These are phyloP conservation scores for Usnea hakonensis DNA, from an alignment of 495 filamentous ascomycete genomes.

Conservation along the genomic window DNA sequence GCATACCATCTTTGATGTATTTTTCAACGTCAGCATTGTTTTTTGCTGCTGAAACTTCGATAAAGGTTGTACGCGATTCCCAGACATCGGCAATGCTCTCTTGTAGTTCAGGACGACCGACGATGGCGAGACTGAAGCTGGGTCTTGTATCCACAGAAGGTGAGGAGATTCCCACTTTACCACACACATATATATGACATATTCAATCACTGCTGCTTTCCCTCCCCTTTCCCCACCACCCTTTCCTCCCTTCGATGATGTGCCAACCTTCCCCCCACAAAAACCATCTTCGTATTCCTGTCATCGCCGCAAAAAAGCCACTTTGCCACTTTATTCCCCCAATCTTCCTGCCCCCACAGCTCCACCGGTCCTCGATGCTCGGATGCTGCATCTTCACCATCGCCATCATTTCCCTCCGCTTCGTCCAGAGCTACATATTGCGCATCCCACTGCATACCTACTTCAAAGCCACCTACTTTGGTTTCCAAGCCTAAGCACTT, in stretches of 20 bases:
- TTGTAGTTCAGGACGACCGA: slow-evolving; percentile 29
- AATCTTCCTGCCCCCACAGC: slow-evolving; percentile 77
- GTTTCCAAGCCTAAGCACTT: slow-evolving; percentile 61
- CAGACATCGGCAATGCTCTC: slow-evolving; percentile 24
- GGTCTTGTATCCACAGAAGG: no score
- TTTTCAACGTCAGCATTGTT: slow-evolving; percentile 29
- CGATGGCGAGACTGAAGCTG: slow-evolving; percentile 24
- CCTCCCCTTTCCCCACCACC: background rate
- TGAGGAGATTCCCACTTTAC: no score
- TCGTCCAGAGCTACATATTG: slow-evolving; percentile 47
- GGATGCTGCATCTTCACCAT: slow-evolving; percentile 34
- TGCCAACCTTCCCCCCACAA: slow-evolving; percentile 72
- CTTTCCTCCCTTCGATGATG: slow-evolving; percentile 40
- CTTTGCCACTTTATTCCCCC: slow-evolving; percentile 71
- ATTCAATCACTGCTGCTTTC: background rate
- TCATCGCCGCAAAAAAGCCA: slow-evolving; percentile 89
- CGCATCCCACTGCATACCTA: slow-evolving; percentile 87
- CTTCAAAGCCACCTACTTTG: slow-evolving; percentile 67
- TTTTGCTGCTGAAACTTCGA: slow-evolving; percentile 29
- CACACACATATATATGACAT: no score
- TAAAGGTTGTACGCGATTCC: slow-evolving; percentile 18
- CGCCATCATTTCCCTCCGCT: slow-evolving; percentile 72
- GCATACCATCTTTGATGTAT: slow-evolving; percentile 29
- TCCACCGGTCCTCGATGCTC: slow-evolving; percentile 48
- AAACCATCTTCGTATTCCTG: slow-evolving; percentile 69